phyloP scores from a whole-genome alignment of 805 yeast species.

The Candida sonorensis region DNA sequence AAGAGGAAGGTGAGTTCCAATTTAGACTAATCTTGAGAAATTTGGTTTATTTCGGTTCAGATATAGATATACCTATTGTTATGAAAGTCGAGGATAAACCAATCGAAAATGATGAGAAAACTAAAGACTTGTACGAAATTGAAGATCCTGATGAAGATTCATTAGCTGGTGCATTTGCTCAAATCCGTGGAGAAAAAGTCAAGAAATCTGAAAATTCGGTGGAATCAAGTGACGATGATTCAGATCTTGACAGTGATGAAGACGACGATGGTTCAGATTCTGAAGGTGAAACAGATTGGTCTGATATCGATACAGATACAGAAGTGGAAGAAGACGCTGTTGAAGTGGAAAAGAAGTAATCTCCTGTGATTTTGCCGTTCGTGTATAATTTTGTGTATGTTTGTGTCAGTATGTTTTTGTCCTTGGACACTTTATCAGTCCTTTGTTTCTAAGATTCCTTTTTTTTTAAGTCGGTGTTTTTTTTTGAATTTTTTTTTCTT shows the following conservation, averaged over 20 bases:
- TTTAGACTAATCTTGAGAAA: conserved; percentile 68
- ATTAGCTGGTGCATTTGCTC: conserved; percentile 68
- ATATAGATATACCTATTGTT: conserved; percentile 61
- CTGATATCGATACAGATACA: conserved; percentile 58
- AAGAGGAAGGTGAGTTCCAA: conserved; percentile 51
- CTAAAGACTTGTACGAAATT: conserved; percentile 44
- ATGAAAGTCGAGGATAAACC: conserved; percentile 66
- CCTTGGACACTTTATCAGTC: no score
- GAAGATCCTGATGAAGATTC: conserved; percentile 72
- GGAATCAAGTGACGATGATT: conserved; percentile 33
- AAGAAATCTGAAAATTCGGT: conserved; percentile 35
- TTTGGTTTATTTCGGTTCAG: conserved; percentile 76
- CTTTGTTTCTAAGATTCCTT: no score
- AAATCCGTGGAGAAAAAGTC: conserved; percentile 55
- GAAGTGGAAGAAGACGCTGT: conserved; percentile 44
- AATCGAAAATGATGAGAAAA: conserved; percentile 28
- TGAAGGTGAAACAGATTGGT: conserved; percentile 26
- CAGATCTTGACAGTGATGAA: conserved; percentile 20
- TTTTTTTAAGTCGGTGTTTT: no score
- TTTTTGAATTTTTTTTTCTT: no score
- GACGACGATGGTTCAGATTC: conserved; percentile 9
- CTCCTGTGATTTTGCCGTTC: no score
- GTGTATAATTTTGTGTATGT: no score
- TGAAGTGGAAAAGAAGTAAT: conserved; percentile 1
- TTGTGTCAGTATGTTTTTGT: no score